Evolutionary conservation across 1,284 basidiomycete genomes (phyloP).

Genomic region (Puccinia coronata): DNA sequence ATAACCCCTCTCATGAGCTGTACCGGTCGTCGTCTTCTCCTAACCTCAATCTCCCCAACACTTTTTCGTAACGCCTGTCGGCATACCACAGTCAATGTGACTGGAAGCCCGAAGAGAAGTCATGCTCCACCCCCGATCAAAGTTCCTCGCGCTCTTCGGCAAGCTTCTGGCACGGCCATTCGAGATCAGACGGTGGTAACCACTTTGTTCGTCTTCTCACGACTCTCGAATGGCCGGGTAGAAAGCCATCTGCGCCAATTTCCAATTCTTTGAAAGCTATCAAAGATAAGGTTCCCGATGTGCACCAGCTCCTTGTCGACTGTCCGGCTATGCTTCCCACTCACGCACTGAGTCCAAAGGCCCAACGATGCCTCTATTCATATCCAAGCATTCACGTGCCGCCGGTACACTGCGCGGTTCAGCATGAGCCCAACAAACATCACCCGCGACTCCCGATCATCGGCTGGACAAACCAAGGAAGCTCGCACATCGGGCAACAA

Average conservation of each 20-base stretch:
- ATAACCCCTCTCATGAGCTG: constrained; percentile 12
- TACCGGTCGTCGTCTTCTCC: constrained; percentile 9
- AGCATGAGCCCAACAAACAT: neutral
- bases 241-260: neutral
- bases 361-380: constrained; percentile 17
- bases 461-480: no score
- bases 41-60: no score
- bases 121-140: constrained; percentile 34
- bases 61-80: constrained; percentile 29
- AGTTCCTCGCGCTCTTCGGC: constrained; percentile 6
- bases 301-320: constrained; percentile 26
- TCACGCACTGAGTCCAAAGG: neutral
- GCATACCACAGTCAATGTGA: neutral
- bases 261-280: constrained; percentile 14
- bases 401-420: neutral
- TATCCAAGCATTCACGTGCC: constrained; percentile 33
- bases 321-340: neutral
- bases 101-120: constrained; percentile 14
- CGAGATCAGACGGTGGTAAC: constrained; percentile 17
- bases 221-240: neutral
- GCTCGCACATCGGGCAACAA: no score
- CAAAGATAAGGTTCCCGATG: constrained; percentile 15
- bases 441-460: neutral
- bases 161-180: neutral
- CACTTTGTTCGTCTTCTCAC: neutral